Base-by-base conservation (phyloP, 495 filamentous ascomycete genomes). In the Usnea hakonensis region DNA sequence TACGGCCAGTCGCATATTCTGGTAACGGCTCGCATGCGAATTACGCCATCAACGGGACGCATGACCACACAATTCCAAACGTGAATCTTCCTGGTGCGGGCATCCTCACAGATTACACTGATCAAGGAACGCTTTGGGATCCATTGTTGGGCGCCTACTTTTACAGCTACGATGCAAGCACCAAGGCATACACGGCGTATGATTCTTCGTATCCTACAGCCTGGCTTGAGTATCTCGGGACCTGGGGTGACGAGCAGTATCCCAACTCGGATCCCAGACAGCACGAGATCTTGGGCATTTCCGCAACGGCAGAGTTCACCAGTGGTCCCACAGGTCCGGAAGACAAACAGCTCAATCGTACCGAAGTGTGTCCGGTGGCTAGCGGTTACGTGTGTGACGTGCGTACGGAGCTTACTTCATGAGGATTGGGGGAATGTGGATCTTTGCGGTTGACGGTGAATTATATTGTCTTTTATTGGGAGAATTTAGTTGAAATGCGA, bases 51-150 rank as follows among this genome's bases (percentile, higher is more conserved):
- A 36, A 75, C 13, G 82, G 83, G 74, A 70, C 70, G 56, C 82
- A 85, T 60, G 82, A 84, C 67, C 81, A 85, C 64, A 77, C 78
- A 0, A 83, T 93, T 77, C 75, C 91, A 71, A 71, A 86, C 75
- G 17, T 92, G 75, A 77, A 85, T 75, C 66, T 83, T 73, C 71
- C 84, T 71, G 62, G 81, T 74, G 59, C 82, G 80, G 72, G 88
- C 67, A 69, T 78, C 76, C 65, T 85, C 70, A 70, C 89, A 76
- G 83, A 89, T 75, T 65, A 84, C 70, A 74, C 85, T 74, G 71
- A 88, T 76, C 70, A 76, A 63, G 75, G 83, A 30, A 64, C 68
- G 0, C 65, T 81, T 2, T 85, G 82, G 82, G 82, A 86, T 61
- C 82, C 82, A 9, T 70, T 73, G 3, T 67, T 74, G 8, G 79